Evolutionary conservation across 2,329 filamentous ascomycete species (phyloP).

Genomic region (Alternaria sp.): DNA sequence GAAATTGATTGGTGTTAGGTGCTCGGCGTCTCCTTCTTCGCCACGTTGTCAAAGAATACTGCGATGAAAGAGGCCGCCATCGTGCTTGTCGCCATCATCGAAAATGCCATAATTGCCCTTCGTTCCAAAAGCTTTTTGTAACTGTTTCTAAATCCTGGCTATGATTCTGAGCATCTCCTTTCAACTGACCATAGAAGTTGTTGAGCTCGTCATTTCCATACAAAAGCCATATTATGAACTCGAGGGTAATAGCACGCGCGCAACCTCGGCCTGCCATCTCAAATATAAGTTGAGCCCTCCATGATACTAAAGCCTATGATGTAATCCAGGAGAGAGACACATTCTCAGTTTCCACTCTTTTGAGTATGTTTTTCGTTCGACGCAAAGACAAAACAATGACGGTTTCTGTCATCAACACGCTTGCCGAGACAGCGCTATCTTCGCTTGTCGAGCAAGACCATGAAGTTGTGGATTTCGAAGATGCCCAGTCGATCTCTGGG

Average conservation of each 20-base stretch:
- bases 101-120: conserved; percentile 47
- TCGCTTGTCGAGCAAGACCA: neutral
- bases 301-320: too few relatives aligned
- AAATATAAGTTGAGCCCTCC: too few relatives aligned
- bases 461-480: neutral
- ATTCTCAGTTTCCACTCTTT: too few relatives aligned
- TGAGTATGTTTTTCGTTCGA: too few relatives aligned
- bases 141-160: conserved; percentile 32
- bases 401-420: too few relatives aligned
- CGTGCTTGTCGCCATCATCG: conserved; percentile 21
- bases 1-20: conserved; percentile 11
- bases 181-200: conserved; percentile 10
- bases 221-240: conserved; percentile 36
- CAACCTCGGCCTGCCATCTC: too few relatives aligned
- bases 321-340: too few relatives aligned
- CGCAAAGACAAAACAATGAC: too few relatives aligned
- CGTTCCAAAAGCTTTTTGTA: conserved; percentile 31
- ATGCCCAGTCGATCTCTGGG: conserved; percentile 17
- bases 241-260: conserved; percentile 22
- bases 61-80: conserved; percentile 28
- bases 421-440: neutral
- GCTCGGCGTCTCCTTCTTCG: neutral
- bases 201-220: conserved; percentile 22
- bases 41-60: conserved; percentile 46
- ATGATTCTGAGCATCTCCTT: neutral